Evolutionary conservation across 305 asterid genomes (phyloP).

Genomic region (Fraxinus angustifolia): DNA sequence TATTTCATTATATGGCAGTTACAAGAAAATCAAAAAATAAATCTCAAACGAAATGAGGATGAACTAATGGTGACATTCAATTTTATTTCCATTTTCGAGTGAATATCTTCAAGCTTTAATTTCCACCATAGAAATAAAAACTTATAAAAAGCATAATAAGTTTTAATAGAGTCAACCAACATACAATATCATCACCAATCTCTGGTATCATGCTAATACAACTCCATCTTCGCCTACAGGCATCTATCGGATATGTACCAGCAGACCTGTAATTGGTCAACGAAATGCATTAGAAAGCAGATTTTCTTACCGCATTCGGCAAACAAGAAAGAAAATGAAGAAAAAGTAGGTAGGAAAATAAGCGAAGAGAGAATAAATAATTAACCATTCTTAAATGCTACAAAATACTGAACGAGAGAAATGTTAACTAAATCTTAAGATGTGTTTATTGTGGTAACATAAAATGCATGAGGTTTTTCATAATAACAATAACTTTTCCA

Average conservation of each 20-base stretch:
- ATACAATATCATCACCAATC: constrained; percentile 86
- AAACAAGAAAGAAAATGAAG: background rate
- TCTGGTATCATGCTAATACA: constrained; percentile 81
- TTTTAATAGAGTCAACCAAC: constrained; percentile 43
- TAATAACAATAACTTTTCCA: background rate
- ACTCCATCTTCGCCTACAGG: constrained; percentile 69
- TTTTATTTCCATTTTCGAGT: background rate
- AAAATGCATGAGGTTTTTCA: background rate
- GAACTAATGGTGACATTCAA: constrained; percentile 13
- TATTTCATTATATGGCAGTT: background rate
- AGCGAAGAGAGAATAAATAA: background rate
- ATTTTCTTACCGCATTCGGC: background rate
- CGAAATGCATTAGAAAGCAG: background rate
- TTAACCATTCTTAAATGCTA: background rate
- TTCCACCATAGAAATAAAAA: background rate
- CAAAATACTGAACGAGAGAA: background rate
- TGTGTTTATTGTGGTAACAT: background rate
- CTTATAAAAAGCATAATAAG: background rate
- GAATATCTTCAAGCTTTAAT: background rate
- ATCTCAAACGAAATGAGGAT: constrained; percentile 6
- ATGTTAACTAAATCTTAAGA: constrained; percentile 3
- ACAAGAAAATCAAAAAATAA: background rate
- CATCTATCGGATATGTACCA: constrained; percentile 73
- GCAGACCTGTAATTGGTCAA: constrained; percentile 53
- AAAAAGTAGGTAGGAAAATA: constrained; percentile 13